Base-by-base conservation (phyloP, 106 monocot genomes). In the Hemerocallis citrina region DNA sequence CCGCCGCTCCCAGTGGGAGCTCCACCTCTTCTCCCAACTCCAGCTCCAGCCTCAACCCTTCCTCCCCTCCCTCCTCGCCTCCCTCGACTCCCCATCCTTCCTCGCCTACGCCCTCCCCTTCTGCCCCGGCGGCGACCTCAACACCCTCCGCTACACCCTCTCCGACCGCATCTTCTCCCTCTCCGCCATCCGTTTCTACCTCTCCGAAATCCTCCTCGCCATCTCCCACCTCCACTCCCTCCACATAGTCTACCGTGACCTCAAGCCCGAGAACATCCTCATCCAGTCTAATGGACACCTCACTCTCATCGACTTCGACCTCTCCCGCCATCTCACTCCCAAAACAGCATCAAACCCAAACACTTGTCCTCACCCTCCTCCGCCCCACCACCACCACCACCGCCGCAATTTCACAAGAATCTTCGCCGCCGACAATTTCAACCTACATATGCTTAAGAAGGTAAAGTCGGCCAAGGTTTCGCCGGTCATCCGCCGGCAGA, bases 231-330 rank as follows among this genome's bases (percentile, higher is more conserved):
- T 95, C 69, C 89, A 95, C 62, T 74, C 79, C 30, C 65, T 84
- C 50, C 59, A 69, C 50, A 78, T 95, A 61, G 90, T 68, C 38
- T 95, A 84, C 69, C 82, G 95, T 34, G 95, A 95, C 56, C 77
- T 95, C 54, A 95, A 95, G 73, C 95, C 95, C 12, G 95, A 95
- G 76, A 95, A 95, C 68, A 55, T 95, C 67, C 82, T 95, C 52
- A 21, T 95, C 74, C 71, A 74, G 29, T 34, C 65, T 14, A 62
- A 75, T 52, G 95, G 95, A 29, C 95, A 95, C 65, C 22, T 95
- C 57, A 63, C 78, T 16, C 86, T 95, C 72, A 79, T 90, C 25
- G 95, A 95, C 62, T 95, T 95, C 79, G 95, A 95, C 38, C 95
- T 95, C 60, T 95, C 89, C 37, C 76, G 86, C 20, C 46, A 76